Evolutionary conservation across 2,329 filamentous ascomycete species (phyloP).

Genomic region (Clarireedia sp.): DNA sequence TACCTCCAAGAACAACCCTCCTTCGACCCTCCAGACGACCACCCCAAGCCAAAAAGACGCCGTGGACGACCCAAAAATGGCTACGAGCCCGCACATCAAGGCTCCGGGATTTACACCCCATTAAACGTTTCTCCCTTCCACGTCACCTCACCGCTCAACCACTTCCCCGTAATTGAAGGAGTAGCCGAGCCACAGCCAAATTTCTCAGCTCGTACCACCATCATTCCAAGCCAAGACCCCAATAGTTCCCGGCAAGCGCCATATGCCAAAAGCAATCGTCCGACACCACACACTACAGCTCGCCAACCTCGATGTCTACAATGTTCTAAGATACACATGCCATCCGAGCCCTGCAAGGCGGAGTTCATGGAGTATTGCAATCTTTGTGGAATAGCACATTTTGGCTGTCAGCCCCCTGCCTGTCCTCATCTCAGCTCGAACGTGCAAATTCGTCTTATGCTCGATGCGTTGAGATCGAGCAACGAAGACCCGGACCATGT

Average conservation of each 20-base stretch:
- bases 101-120: no score
- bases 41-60: background rate
- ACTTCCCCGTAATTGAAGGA: no score
- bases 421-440: slow-evolving; percentile 58
- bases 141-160: no score
- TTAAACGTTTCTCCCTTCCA: no score
- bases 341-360: slow-evolving; percentile 49
- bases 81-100: background rate
- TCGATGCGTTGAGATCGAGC: slow-evolving; percentile 52
- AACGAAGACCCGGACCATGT: slow-evolving; percentile 34
- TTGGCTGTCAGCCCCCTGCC: slow-evolving; percentile 39
- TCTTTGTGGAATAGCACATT: slow-evolving; percentile 56
- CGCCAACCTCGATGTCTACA: slow-evolving; percentile 37
- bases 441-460: slow-evolving; percentile 54
- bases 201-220: no score
- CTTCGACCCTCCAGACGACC: background rate
- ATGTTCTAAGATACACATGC: slow-evolving; percentile 45
- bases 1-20: background rate
- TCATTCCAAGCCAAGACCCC: no score
- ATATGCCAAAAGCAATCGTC: no score
- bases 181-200: no score
- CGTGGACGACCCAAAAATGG: background rate
- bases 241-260: no score
- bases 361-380: slow-evolving; percentile 54
- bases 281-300: no score